Base-by-base conservation (phyloP, 2,329 filamentous ascomycete species). In the Leptodontidium sp. region DNA sequence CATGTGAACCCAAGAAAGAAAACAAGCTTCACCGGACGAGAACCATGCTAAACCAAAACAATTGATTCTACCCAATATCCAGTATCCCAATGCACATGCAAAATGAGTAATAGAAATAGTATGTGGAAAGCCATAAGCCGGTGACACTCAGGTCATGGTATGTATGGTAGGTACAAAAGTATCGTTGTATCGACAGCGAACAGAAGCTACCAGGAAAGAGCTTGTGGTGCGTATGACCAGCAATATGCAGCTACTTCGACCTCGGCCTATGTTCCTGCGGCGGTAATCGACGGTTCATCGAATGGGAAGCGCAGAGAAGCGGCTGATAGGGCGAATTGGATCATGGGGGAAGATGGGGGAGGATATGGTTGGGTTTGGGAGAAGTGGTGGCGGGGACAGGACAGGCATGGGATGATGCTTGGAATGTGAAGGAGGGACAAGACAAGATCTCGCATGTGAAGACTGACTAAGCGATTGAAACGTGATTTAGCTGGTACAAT, bases 181-280 rank as follows among this genome's bases (percentile, higher is more conserved):
- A 17, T 2, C n/a, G 47, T 49, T 6, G 47, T 49, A 49, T n/a
- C 15, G 4, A 35, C 32, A 35, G 21, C 32, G 32, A 35, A 35
- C n/a, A 21, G 49, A 21, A 21, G 21, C 21, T 21, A 21, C 21
- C 62, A 45, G 9, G 21, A 15, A 45, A 69, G 50, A 53, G 26
- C 65, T 64, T 65, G 57, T 64, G 52, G 50, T 68, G 49, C 70
- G 64, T 63, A 68, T 71, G 70, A 71, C 67, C 65, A 62, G 57
- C 49, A 66, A 50, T 43, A 47, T 58, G 47, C 52, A 53, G 29
- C 40, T 32, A 14, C 15, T 24, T 59, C 40, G 49, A 55, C 70
- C 70, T 68, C 65, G 70, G 70, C 66, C 50, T n/a, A 43, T 61
- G 64, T 67, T 67, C 67, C 70, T 69, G 70, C 58, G 53, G 59